These are phyloP conservation scores for Pichia californica DNA, from an alignment of 805 yeast genomes.

Conservation along the genomic window DNA sequence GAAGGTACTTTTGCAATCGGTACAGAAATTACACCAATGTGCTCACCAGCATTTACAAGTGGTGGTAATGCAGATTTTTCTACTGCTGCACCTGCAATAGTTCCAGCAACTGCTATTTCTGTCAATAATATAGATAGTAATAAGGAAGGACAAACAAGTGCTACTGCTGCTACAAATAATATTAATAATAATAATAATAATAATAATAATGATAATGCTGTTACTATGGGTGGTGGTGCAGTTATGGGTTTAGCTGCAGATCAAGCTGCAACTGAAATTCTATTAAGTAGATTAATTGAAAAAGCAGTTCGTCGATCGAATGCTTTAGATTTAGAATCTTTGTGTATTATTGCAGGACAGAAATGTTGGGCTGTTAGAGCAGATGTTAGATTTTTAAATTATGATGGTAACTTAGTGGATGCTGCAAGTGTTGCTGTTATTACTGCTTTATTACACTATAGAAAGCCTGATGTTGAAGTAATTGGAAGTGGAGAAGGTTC, in stretches of 20 bases:
- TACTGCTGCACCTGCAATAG: slow-evolving; percentile 10
- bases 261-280: slow-evolving; percentile 71
- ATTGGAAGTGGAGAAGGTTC: slow-evolving; percentile 38
- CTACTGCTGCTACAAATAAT: not conserved
- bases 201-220: not conserved
- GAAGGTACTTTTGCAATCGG: slow-evolving; percentile 84
- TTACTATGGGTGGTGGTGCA: slow-evolving; percentile 10
- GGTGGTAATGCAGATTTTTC: slow-evolving; percentile 32
- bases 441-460: slow-evolving; percentile 76
- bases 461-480: slow-evolving; percentile 76
- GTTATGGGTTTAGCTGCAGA: slow-evolving; percentile 14
- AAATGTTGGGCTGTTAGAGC: slow-evolving; percentile 90
- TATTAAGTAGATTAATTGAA: slow-evolving; percentile 78
- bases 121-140: not conserved
- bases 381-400: slow-evolving; percentile 81
- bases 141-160: too few relatives aligned
- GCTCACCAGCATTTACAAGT: slow-evolving; percentile 76
- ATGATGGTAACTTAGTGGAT: slow-evolving; percentile 91
- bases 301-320: slow-evolving; percentile 87
- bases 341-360: slow-evolving; percentile 86
- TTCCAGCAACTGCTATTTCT: slow-evolving; percentile 7
- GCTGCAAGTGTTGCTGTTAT: slow-evolving; percentile 87
- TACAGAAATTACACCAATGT: slow-evolving; percentile 87
- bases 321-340: slow-evolving; percentile 83
- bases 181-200: not conserved